A percentile compares a stretch with the other conserved stretches of the same genome.
Evolutionary conservation across 768 basidiomycete species (phyloP).

Genomic region (Symmetrospora coprosmae): DNA sequence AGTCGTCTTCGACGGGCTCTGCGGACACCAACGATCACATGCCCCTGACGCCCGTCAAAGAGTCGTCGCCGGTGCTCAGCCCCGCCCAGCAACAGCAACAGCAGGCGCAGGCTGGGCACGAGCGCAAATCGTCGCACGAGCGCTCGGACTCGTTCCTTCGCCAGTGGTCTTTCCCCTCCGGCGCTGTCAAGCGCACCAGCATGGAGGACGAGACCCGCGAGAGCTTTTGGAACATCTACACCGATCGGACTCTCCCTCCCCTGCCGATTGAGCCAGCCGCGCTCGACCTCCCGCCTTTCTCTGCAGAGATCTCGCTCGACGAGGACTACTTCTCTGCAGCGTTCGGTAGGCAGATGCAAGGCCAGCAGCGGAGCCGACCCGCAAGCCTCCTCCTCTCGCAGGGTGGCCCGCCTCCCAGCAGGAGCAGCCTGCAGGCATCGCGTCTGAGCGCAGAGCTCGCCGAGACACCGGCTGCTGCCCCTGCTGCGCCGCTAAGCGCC

Average conservation of each 20-base stretch:
- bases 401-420: neutral
- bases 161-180: slow-evolving; percentile 24
- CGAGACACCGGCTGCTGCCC: neutral
- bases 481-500: neutral
- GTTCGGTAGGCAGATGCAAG: neutral
- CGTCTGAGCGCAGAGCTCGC: neutral
- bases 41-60: slow-evolving; percentile 18
- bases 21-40: slow-evolving; percentile 12
- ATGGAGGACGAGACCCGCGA: neutral
- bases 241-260: slow-evolving; percentile 17
- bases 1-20: slow-evolving; percentile 18
- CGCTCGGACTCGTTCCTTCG: slow-evolving; percentile 22
- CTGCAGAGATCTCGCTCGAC: slow-evolving; percentile 19
- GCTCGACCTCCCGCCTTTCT: slow-evolving; percentile 20
- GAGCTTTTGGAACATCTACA: slow-evolving; percentile 3
- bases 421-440: neutral
- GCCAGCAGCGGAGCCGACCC: neutral
- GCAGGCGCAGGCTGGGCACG: slow-evolving; percentile 3
- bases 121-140: slow-evolving; percentile 9
- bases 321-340: slow-evolving; percentile 16
- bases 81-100: neutral
- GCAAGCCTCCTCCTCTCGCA: neutral
- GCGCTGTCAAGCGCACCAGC: slow-evolving; percentile 10
- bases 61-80: neutral
- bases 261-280: slow-evolving; percentile 6